Evolutionary conservation across 2,329 filamentous ascomycete genomes (phyloP), one percentile per base, ranked within the genome.

Genomic region (Fusarium begoniae): DNA sequence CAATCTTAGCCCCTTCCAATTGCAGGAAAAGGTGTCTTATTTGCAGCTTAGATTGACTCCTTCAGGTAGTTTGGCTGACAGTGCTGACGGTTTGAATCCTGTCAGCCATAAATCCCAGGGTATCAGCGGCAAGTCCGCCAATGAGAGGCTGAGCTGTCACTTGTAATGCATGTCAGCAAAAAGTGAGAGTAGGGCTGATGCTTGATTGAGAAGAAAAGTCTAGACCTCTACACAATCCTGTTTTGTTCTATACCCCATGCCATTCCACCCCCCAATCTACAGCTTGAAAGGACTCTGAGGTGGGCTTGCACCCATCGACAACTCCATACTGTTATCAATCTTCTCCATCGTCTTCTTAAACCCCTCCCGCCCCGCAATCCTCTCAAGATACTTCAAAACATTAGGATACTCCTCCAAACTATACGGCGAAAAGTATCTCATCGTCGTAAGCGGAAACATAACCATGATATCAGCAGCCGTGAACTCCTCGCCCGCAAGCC

Each of bases 401-500:
- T 83, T 82, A 3, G 78, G 72, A 70, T 87, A 87, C 2, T 75
- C 78, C 5, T 67, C 72, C 55, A 90, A 71, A 56, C 84, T 82
- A 50, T 82, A 83, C 3, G 84, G 83, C 30, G 80, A 80, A 72
- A 89, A 91, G 55, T 84, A 82, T 22, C 91, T 83, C 85, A 90
- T 86, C 5, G 90, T 93, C 2, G 90, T 91, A 40, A 93, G 81
- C 20, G 85, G 83, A 75, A 88, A 92, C 1, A 91, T 84, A 9
- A 82, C 83, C 90, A 93, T 92, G 44, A 92, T 83, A 80, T 94
- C 92, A 3, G 91, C 91, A 2, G 85, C 89, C 1, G 89, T 92
- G 66, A 93, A 89, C 57, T 90, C 84, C 0, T 86, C 81, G 6
- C 91, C 92, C 0, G 88, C 90, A 28, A 93, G 81, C 84, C 87